phyloP scores from a whole-genome alignment of 768 basidiomycete genomes.

The Tylopilus plumbeoviolaceoides region DNA sequence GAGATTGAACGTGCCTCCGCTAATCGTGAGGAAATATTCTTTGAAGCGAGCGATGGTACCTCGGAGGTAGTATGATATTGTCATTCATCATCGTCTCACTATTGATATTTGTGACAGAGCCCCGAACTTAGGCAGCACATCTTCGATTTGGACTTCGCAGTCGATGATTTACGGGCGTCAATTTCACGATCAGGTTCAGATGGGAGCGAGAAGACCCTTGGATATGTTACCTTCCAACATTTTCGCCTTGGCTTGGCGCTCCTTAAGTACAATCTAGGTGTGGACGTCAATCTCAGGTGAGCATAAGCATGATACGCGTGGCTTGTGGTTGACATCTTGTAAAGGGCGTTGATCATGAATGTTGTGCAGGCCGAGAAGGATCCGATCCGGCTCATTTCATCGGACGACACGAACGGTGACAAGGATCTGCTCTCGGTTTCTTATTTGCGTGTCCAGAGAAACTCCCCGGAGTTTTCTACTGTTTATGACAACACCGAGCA shows the following conservation, averaged over 20 bases:
- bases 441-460: slow-evolving; percentile 75
- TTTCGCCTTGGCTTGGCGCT: slow-evolving; percentile 75
- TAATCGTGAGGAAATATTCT: slow-evolving; percentile 58
- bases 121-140: slow-evolving; percentile 49
- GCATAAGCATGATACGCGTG: slow-evolving; percentile 4
- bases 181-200: slow-evolving; percentile 66
- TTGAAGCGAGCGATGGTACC: slow-evolving; percentile 64
- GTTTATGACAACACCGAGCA: slow-evolving; percentile 85
- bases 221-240: slow-evolving; percentile 70
- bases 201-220: slow-evolving; percentile 67
- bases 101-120: slow-evolving; percentile 18
- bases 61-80: slow-evolving; percentile 40
- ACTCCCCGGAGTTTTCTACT: slow-evolving; percentile 80
- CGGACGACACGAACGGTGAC: slow-evolving; percentile 42
- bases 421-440: slow-evolving; percentile 73
- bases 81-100: background rate
- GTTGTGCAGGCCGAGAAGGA: slow-evolving; percentile 54
- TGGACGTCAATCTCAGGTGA: slow-evolving; percentile 76
- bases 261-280: slow-evolving; percentile 82
- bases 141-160: slow-evolving; percentile 85
- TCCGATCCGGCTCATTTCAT: slow-evolving; percentile 64
- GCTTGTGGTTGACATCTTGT: slow-evolving; percentile 8
- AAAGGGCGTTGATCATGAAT: slow-evolving; percentile 72
- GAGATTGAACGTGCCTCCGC: slow-evolving; percentile 37
- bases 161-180: slow-evolving; percentile 75